These are phyloP conservation scores for Zoysia matrella DNA, from an alignment of 202 grass and related monocot genomes.

Conservation along the genomic window DNA sequence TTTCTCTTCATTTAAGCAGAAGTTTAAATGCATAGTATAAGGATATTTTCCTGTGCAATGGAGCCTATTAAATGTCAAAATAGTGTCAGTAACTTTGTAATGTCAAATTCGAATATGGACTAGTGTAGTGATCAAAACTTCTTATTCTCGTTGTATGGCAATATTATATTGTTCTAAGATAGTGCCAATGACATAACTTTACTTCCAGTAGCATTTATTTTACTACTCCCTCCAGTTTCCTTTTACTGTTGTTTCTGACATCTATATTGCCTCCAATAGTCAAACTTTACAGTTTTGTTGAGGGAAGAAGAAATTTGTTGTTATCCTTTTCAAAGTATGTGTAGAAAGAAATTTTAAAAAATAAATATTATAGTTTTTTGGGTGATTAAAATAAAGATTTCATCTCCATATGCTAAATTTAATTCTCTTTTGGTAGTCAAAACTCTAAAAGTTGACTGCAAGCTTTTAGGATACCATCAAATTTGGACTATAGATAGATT, in stretches of 20 bases:
- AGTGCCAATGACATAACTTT: conserved; percentile 6
- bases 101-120: conserved; percentile 3
- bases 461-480: not conserved
- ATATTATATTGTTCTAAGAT: conserved; percentile 12
- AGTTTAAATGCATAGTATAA: conserved; percentile 11
- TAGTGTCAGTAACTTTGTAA: conserved; percentile 8
- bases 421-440: not conserved
- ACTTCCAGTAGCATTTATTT: conserved; percentile 9
- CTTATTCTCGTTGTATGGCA: not conserved
- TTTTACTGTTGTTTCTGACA: not conserved
- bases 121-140: not conserved
- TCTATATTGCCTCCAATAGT: not conserved
- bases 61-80: not conserved
- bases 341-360: not conserved
- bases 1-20: conserved; percentile 7
- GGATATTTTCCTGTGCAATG: conserved; percentile 1
- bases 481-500: not conserved
- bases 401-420: not conserved
- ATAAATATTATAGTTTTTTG: not conserved
- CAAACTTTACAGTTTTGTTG: not conserved
- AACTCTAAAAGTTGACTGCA: not conserved
- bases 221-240: not conserved
- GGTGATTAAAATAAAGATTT: not conserved
- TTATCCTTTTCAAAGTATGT: not conserved
- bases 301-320: not conserved